Conservation (phyloP, 179 eudicot species). For the Patellifolia procumbens region DNA sequence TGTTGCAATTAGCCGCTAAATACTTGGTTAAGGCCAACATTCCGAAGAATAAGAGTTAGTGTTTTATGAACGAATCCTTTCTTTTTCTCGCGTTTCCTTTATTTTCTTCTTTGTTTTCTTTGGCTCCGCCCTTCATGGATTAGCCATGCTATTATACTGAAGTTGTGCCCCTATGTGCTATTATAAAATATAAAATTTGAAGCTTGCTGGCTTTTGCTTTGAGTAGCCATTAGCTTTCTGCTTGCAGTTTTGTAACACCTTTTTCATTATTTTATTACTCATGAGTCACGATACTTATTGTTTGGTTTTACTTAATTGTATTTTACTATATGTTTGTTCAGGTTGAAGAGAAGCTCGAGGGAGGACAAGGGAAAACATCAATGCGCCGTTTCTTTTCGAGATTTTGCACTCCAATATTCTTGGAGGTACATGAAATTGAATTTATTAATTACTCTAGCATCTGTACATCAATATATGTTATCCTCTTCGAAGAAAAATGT, state of each 20-base stretch:
- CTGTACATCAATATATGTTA: not conserved
- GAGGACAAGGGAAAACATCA: conserved; percentile 89
- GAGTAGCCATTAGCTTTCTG: not conserved
- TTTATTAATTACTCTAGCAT: not conserved
- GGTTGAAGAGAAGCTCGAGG: conserved; percentile 99
- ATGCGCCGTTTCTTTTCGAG: conserved; percentile 79
- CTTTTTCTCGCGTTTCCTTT: not conserved
- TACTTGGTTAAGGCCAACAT: not conserved
- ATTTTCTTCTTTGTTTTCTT: not conserved
- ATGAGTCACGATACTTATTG: not conserved
- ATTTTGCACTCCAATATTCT: conserved; percentile 89
- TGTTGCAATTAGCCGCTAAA: not conserved
- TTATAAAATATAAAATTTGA: not conserved
- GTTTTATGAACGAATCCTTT: not conserved
- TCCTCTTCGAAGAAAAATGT: not conserved
- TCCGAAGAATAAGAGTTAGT: too few relatives aligned
- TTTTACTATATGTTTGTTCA: conserved; percentile 26
- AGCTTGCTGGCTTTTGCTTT: not conserved
- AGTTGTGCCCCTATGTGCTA: not conserved
- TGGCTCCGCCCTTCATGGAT: not conserved
- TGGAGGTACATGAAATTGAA: conserved; percentile 62
- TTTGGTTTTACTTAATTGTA: not conserved
- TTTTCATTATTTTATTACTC: not conserved
- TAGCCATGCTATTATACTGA: not conserved
- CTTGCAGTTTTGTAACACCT: not conserved